phyloP scores from a whole-genome alignment of 306 rosid species.

The Echinosophora koreensis region DNA sequence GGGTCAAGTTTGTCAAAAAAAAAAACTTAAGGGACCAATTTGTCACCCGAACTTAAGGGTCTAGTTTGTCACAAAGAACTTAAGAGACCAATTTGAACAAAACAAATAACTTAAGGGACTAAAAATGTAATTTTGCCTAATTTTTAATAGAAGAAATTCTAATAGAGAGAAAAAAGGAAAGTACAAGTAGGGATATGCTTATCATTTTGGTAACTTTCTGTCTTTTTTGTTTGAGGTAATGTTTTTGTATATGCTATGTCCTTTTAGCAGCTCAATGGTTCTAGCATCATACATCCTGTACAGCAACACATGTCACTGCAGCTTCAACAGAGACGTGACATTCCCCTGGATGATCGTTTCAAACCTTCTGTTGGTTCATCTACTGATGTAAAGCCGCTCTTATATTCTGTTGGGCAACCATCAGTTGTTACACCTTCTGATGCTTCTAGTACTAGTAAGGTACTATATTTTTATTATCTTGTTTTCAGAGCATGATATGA shows the following conservation, averaged over 20 bases:
- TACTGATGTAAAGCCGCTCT: conserved; percentile 64
- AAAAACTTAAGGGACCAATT: no score
- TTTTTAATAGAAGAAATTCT: neutral
- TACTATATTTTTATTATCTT: conserved; percentile 38
- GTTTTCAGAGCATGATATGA: conserved; percentile 22
- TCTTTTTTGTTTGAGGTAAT: conserved; percentile 15
- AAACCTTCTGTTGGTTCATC: conserved; percentile 62
- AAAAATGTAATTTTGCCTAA: no score
- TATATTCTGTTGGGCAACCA: conserved; percentile 73
- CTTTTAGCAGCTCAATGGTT: conserved; percentile 68
- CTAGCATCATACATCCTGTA: conserved; percentile 66
- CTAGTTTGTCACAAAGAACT: no score
- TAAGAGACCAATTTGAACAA: no score
- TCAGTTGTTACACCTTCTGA: conserved; percentile 60
- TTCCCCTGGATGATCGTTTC: conserved; percentile 71
- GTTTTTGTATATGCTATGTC: conserved; percentile 33
- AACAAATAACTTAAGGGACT: no score
- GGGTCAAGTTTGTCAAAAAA: no score
- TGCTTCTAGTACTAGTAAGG: conserved; percentile 70
- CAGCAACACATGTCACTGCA: conserved; percentile 69
- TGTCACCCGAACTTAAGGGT: no score
- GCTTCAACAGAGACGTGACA: conserved; percentile 86
- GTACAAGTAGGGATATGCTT: conserved; percentile 3
- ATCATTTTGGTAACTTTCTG: conserved; percentile 5
- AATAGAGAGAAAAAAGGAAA: neutral